phyloP scores from a whole-genome alignment of 2,329 filamentous ascomycete genomes.

The Mariannaea elegans region DNA sequence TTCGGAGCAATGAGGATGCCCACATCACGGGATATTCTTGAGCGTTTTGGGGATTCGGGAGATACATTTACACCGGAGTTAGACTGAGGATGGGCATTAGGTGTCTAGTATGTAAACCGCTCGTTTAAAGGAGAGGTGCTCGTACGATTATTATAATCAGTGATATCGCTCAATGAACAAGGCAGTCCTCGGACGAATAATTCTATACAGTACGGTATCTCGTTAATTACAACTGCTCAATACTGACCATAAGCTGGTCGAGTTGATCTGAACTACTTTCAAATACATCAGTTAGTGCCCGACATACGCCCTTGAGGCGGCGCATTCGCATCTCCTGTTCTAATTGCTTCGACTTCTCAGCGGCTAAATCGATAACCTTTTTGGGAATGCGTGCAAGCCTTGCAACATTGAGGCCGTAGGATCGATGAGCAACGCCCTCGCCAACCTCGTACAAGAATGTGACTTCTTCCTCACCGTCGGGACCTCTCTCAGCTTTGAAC shows the following conservation, averaged over 20 bases:
- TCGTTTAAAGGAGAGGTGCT: background rate
- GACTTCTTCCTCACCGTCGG: slow-evolving; percentile 74
- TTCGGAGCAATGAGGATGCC: background rate
- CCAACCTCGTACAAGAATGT: slow-evolving; percentile 95
- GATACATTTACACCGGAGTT: slow-evolving; percentile 13
- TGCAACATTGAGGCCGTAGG: slow-evolving; percentile 94
- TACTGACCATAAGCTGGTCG: slow-evolving; percentile 62
- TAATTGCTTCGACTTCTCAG: slow-evolving; percentile 80
- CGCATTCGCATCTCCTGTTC: slow-evolving; percentile 76
- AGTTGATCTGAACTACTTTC: slow-evolving; percentile 52
- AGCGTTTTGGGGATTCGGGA: slow-evolving; percentile 8
- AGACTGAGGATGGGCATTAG: background rate
- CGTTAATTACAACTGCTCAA: slow-evolving; percentile 65
- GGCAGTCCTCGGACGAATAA: background rate
- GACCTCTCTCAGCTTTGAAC: slow-evolving; percentile 65
- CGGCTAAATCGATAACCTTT: slow-evolving; percentile 80
- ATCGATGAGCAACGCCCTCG: slow-evolving; percentile 90
- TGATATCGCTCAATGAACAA: background rate
- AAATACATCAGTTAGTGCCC: slow-evolving; percentile 54
- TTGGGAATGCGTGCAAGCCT: slow-evolving; percentile 82
- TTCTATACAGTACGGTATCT: background rate
- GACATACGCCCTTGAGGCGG: slow-evolving; percentile 62
- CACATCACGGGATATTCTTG: slow-evolving; percentile 2
- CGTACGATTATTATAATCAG: background rate
- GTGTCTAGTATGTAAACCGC: slow-evolving; percentile 1